Evolutionary conservation across 1,139 yeast genomes (phyloP).

Genomic region (Saccharomyces hybrid): DNA sequence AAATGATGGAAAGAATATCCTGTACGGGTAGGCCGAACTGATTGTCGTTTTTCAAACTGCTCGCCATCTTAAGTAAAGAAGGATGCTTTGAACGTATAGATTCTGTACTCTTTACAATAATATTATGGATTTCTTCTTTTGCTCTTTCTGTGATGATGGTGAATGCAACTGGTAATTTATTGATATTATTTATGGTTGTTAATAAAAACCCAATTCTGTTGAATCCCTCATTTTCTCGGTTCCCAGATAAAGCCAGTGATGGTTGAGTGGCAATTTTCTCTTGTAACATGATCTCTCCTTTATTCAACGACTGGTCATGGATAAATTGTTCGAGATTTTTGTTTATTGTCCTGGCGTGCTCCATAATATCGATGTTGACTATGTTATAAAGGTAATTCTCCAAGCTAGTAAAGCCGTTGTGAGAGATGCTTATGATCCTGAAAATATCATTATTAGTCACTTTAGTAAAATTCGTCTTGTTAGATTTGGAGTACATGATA

Average conservation of each 20-base stretch:
- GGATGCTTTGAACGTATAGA: slow-evolving; percentile 54
- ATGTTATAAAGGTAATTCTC: slow-evolving; percentile 52
- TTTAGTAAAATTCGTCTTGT: slow-evolving; percentile 4
- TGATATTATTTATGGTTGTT: slow-evolving; percentile 53
- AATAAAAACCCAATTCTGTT: slow-evolving; percentile 37
- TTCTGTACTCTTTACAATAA: slow-evolving; percentile 56
- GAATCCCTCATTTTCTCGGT: neutral
- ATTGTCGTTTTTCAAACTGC: slow-evolving; percentile 15
- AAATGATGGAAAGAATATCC: slow-evolving; percentile 49
- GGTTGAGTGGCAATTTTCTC: slow-evolving; percentile 3
- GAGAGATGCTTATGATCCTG: slow-evolving; percentile 17
- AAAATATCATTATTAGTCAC: slow-evolving; percentile 15
- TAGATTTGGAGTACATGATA: slow-evolving; percentile 59
- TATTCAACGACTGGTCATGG: slow-evolving; percentile 13
- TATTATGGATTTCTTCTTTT: slow-evolving; percentile 43
- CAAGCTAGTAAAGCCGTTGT: slow-evolving; percentile 39
- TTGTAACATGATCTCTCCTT: slow-evolving; percentile 19
- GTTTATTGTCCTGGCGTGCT: slow-evolving; percentile 38
- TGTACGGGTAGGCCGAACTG: slow-evolving; percentile 32
- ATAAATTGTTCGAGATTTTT: slow-evolving; percentile 41
- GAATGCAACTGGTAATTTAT: slow-evolving; percentile 55
- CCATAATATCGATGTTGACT: slow-evolving; percentile 50
- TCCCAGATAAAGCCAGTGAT: neutral
- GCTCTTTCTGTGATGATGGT: slow-evolving; percentile 46
- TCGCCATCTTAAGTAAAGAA: slow-evolving; percentile 31